Evolutionary conservation across 371 early-diverging fungal genomes (phyloP), one percentile per base, ranked within the genome.

Genomic region (Entomophthora muscae): DNA sequence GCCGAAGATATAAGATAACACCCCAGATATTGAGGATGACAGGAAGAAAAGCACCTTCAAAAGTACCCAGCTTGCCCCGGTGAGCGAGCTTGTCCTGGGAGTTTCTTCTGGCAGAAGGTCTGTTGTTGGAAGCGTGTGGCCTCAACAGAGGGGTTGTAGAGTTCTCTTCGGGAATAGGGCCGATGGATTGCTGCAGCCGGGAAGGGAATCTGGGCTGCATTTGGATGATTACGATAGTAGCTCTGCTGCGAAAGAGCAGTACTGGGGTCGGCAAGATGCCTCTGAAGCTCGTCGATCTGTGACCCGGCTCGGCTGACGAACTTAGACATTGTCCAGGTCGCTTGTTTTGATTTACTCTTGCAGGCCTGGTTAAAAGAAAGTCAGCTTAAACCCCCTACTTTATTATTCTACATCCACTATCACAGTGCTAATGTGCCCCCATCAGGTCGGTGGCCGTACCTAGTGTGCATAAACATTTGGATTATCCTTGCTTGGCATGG

Each of bases 31-130:
- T 73, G 26, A 79, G 71, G 28, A 72, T 70, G n/a, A 75, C 76
- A 7, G 80, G 84, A 28, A 82, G 60, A 66, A 82, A 84, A 52
- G 83, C 84, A 0, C 84, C 84, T 24, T 78, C 79, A 65, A 80
- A 73, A 5, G 80, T 79, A 13, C 80, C 82, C 23, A 83, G 75
- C 65, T 79, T 82, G 5, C 28, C 28, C n/a, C 56, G 31, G 12
- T 61, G 51, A 26, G 53, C 53, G 1, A 27, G 32, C 10, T 56
- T 13, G 31, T 23, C 7, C 23, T 27, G 22, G 61, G 26, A 52
- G 17, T 65, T 53, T 21, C 31, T 30, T 21, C 54, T 28, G 13
- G 21, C 42, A 23, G 61, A 22, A 10, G 42, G 61, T 33, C 23
- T n/a, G n/a, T n/a, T n/a, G n/a, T n/a, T n/a, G 12, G 17, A 17